Evolutionary conservation across 495 filamentous ascomycete species (phyloP), one percentile per base, ranked within the genome.

Genomic region (Thozetella sp.): DNA sequence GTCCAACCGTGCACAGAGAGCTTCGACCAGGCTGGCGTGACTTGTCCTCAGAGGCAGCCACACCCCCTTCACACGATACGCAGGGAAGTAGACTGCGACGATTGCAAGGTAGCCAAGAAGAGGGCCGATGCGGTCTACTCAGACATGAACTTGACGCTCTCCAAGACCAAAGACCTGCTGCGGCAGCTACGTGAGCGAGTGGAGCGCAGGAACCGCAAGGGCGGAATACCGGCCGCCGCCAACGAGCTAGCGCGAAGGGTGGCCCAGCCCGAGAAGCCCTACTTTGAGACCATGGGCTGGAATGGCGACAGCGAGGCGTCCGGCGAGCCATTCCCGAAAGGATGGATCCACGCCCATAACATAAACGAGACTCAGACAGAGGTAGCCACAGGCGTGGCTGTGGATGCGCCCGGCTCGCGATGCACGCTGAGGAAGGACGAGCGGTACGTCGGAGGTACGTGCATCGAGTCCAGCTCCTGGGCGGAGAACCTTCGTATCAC

Each of bases 1-100:
- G 23, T 60, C 30, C 26, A 22, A 15, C 53, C 37, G 13, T 76
- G 72, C 58, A 19, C 23, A 13, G 20, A 51, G 50, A 45, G 27
- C 11, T 67, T 67, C 24, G n/a, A 58, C 20, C 43, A 63, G 24
- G 13, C 9, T 11, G 30, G 55, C 10, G 53, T 51, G 9, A 68
- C 63, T 1, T 76, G 73, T 61, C 25, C 23, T 12, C 22, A 51
- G 0, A 62, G 62, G 57, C 66, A 56, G 63, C 57, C 69, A 9
- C 71, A 72, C 53, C 60, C 54, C 3, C 55, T 59, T 22, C 25
- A 60, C 22, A 63, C 71, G 13, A 13, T 57, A 13, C 58, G 61
- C 10, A 26, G 68, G 0, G 37, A 57, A 24, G 12, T 2, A 3
- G 11, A 54, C 19, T 75, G 72, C 55, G n/a, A 26, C 0, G 34